A percentile compares a stretch with the other conserved stretches of the same genome.
Evolutionary conservation across 352 stramenopile species (phyloP).

Genomic region (Thalassiosira oceanica): DNA sequence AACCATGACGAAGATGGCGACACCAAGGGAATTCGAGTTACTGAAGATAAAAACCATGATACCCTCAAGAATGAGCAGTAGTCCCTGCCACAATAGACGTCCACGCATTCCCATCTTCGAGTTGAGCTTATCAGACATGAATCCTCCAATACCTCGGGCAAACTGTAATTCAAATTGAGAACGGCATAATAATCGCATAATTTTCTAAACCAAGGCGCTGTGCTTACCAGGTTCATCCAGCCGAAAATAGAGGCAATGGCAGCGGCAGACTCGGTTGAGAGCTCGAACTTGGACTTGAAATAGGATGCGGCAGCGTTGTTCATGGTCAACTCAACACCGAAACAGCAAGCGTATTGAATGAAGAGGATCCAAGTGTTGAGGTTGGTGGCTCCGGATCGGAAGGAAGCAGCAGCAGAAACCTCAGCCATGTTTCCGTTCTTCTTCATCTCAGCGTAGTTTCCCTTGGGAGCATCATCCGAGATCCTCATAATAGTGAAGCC

Average conservation of each 20-base stretch:
- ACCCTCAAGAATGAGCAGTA: constrained; percentile 83
- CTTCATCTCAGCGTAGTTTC: constrained; percentile 89
- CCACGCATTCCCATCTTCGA: constrained; percentile 86
- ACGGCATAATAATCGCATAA: no score
- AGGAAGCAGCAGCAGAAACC: constrained; percentile 71
- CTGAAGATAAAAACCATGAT: constrained; percentile 87
- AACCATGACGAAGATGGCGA: constrained; percentile 85
- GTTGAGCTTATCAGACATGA: constrained; percentile 87
- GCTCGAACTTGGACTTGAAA: constrained; percentile 88
- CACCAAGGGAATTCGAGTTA: constrained; percentile 78
- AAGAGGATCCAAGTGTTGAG: constrained; percentile 90
- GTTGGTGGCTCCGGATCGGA: constrained; percentile 81
- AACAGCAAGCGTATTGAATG: constrained; percentile 90
- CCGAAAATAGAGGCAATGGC: constrained; percentile 90
- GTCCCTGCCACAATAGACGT: constrained; percentile 85
- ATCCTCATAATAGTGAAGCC: constrained; percentile 81
- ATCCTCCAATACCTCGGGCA: constrained; percentile 86
- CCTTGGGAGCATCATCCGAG: constrained; percentile 89
- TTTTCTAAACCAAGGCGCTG: no score
- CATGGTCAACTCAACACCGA: constrained; percentile 93
- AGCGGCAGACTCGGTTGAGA: constrained; percentile 77
- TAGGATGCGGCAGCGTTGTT: constrained; percentile 93
- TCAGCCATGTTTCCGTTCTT: constrained; percentile 77
- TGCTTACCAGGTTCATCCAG: constrained; percentile 93
- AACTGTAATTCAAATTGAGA: no score